Evolutionary conservation across 2,329 filamentous ascomycete genomes (phyloP).

Genomic region (Exophiala sp.): DNA sequence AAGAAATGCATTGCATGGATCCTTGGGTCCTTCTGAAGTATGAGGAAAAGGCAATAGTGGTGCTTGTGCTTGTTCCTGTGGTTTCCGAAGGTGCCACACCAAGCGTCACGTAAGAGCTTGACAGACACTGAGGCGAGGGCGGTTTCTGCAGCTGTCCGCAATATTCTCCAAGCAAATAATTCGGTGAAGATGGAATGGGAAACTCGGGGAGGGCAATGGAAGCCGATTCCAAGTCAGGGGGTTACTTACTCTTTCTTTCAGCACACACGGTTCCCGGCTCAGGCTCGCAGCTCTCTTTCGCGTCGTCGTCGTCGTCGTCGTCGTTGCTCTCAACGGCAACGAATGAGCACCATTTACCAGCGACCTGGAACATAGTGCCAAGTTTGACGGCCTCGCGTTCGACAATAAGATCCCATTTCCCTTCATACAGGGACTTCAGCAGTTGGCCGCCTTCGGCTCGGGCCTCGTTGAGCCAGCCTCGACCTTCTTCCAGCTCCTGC

Average conservation of each 20-base stretch:
- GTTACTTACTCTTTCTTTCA: not conserved
- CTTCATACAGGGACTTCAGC: constrained; percentile 45
- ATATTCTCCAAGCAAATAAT: not conserved
- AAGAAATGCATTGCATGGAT: too few species aligned
- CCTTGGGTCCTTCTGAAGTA: too few species aligned
- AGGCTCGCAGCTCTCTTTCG: not conserved
- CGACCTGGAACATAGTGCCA: constrained; percentile 61
- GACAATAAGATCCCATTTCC: constrained; percentile 54
- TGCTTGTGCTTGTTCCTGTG: too few species aligned
- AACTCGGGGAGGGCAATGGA: not conserved
- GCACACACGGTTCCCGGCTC: too few species aligned
- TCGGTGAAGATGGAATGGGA: not conserved
- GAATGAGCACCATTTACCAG: constrained; percentile 66
- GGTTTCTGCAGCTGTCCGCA: not conserved
- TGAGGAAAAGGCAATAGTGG: too few species aligned
- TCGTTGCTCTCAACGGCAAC: too few species aligned
- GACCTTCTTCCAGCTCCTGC: constrained; percentile 62
- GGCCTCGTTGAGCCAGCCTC: constrained; percentile 58
- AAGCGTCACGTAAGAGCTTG: not conserved
- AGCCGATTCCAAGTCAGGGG: not conserved
- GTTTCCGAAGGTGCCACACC: too few species aligned
- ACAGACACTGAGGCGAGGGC: not conserved
- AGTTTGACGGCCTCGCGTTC: constrained; percentile 61
- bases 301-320: too few species aligned
- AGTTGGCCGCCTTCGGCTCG: constrained; percentile 42